Conservation (phyloP, 192 early-diverging fungal species). For the Pilobolus umbonatus region DNA sequence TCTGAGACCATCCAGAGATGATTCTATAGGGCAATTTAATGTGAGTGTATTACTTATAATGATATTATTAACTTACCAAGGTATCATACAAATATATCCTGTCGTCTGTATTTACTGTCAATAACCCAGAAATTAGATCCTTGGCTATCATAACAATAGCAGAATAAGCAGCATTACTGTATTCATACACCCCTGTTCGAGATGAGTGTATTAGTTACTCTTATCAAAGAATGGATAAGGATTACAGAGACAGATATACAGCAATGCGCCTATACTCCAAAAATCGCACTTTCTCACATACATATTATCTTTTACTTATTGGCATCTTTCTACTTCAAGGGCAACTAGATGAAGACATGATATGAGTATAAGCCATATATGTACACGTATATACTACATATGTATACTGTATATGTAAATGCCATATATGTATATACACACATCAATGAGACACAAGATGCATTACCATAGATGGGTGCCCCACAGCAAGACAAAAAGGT, state of each 20-base stretch:
- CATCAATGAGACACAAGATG: background rate
- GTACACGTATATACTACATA: constrained; percentile 30
- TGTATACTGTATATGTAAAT: too few relatives aligned
- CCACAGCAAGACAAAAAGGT: constrained; percentile 66
- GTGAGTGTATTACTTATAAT: background rate
- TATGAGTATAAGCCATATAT: background rate
- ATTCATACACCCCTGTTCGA: background rate
- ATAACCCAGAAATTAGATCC: background rate
- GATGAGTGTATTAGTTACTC: background rate
- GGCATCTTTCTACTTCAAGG: background rate
- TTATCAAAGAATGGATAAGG: constrained; percentile 70
- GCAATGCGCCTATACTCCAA: constrained; percentile 92
- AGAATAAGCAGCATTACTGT: background rate
- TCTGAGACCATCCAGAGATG: too few relatives aligned
- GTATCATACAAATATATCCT: background rate
- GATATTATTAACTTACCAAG: background rate
- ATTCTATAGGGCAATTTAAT: background rate
- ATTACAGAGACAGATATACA: constrained; percentile 88
- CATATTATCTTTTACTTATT: background rate
- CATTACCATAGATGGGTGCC: constrained; percentile 69
- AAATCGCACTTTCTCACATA: constrained; percentile 53
- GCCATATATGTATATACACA: background rate
- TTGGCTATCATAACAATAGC: background rate
- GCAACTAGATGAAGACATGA: background rate
- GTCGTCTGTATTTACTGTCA: background rate